These are phyloP conservation scores for Paracoccidioides lutzii DNA, from an alignment of 2,329 filamentous ascomycete species.

Conservation along the genomic window DNA sequence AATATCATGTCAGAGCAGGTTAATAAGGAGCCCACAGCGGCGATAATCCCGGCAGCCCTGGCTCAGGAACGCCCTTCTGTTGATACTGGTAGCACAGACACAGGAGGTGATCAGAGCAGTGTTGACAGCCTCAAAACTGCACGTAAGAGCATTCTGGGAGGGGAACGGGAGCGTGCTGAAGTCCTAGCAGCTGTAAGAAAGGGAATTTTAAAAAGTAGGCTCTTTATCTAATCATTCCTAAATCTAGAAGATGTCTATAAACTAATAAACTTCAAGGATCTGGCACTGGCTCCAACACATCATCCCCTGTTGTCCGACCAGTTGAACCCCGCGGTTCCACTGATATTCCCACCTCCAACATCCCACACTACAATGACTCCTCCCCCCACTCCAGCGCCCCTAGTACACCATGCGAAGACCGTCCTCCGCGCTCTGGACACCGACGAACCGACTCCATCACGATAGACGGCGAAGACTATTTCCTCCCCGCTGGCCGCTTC, in stretches of 20 bases:
- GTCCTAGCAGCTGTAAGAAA: slow-evolving; percentile 86
- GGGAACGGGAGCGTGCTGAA: slow-evolving; percentile 80
- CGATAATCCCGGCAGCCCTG: background rate
- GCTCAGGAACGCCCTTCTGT: slow-evolving; percentile 5
- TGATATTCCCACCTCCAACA: slow-evolving; percentile 48
- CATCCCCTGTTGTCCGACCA: slow-evolving; percentile 55
- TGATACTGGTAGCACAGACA: slow-evolving; percentile 5
- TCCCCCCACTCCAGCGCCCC: slow-evolving; percentile 77
- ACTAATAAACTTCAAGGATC: too few species aligned
- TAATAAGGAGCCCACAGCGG: background rate
- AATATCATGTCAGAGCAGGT: background rate
- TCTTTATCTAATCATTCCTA: background rate
- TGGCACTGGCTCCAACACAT: slow-evolving; percentile 28
- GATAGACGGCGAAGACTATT: slow-evolving; percentile 79
- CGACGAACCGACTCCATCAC: slow-evolving; percentile 56
- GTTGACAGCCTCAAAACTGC: background rate
- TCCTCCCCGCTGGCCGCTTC: slow-evolving; percentile 62
- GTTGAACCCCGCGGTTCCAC: slow-evolving; percentile 40
- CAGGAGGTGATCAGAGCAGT: slow-evolving; percentile 34
- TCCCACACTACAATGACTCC: slow-evolving; percentile 58
- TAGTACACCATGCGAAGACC: slow-evolving; percentile 73
- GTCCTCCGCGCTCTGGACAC: slow-evolving; percentile 43
- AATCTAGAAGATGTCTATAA: too few species aligned
- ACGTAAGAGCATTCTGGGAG: slow-evolving; percentile 76
- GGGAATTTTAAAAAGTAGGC: slow-evolving; percentile 83